Base-by-base conservation (phyloP, 1,284 basidiomycete genomes). In the Microbotryomycetes sp. region DNA sequence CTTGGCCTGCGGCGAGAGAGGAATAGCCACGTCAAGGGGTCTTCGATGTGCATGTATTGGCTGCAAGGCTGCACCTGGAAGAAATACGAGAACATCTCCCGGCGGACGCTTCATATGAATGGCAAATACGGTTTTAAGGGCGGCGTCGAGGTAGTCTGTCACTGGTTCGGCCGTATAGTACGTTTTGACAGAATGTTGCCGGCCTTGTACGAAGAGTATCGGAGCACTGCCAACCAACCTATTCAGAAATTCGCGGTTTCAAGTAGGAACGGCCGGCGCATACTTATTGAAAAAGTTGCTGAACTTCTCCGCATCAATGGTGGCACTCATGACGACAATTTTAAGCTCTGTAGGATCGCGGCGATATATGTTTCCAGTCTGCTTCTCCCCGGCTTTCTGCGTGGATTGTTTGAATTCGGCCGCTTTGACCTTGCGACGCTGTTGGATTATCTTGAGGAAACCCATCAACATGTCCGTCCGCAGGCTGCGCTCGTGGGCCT, bases 241-340 rank as follows among this genome's bases (percentile, higher is more conserved):
- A 18, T 3, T 5, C n/a, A 73, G 51, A 75, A 77, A 5, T 79
- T 78, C 13, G 46, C 23, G 24, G 26, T 5, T 51, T 56, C 49
- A 5, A 48, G 26, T 21, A n/a, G 49, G 30, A 54, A 29, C 7
- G 21, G n/a, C n/a, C 4, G 28, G 30, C 27, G 2, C 52, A 26
- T n/a, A 92, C 88, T 82, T 79, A 72, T 86, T 76, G 72, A 90
- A 97, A 76, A 96, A 98, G 48, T 80, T 80, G 75, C 88, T 88
- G 75, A 98, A 98, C 65, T 89, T 89, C 62, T 91, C 85, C 0
- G 93, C 92, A 74, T 98, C 93, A 21, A 98, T 81, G 2, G 94
- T 98, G 2, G 94, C 94, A 76, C 89, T 92, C 94, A 97, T 98
- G 71, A 99, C 82, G 23, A 99, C 83, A 54, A 99, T 82, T 75